A percentile compares a stretch with the other conserved stretches of the same genome.
Conservation (phyloP, 352 stramenopile genomes). For the Phytophthora podocarpi region DNA sequence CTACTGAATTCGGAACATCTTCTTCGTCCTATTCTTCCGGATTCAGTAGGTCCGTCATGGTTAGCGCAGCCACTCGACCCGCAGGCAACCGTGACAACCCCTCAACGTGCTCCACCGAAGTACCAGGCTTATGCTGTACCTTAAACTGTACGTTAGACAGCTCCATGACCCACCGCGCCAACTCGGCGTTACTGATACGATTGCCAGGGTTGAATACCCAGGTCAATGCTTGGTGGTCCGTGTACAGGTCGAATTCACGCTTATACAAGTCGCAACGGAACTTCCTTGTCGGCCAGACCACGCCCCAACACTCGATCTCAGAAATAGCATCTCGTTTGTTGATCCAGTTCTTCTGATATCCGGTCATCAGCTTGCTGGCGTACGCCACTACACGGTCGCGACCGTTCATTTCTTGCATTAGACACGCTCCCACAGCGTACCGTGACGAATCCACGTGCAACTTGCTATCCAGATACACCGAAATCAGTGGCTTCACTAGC, state of each 20-base stretch:
- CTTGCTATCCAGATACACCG: conserved; percentile 2
- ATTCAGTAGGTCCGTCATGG: background rate
- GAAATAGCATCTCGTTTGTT: background rate
- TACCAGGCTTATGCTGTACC: conserved; percentile 5
- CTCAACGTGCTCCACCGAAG: conserved; percentile 3
- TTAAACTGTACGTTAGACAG: conserved; percentile 8
- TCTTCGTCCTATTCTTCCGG: background rate
- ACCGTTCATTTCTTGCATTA: background rate
- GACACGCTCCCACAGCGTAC: background rate
- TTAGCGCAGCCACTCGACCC: background rate
- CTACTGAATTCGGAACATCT: background rate
- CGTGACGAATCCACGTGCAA: background rate
- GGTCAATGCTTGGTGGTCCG: background rate
- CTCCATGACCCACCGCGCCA: conserved; percentile 9
- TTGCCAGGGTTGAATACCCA: background rate
- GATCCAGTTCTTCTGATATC: background rate
- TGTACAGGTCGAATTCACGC: too few species aligned
- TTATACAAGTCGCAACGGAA: too few species aligned
- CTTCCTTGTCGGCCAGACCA: too few species aligned
- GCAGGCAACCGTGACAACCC: background rate
- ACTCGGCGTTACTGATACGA: background rate
- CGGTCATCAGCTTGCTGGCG: background rate
- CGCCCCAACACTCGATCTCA: background rate
- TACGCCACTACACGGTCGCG: background rate
- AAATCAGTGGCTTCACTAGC: background rate